Conservation (phyloP, 768 basidiomycete species). For the Epithele typhae region DNA sequence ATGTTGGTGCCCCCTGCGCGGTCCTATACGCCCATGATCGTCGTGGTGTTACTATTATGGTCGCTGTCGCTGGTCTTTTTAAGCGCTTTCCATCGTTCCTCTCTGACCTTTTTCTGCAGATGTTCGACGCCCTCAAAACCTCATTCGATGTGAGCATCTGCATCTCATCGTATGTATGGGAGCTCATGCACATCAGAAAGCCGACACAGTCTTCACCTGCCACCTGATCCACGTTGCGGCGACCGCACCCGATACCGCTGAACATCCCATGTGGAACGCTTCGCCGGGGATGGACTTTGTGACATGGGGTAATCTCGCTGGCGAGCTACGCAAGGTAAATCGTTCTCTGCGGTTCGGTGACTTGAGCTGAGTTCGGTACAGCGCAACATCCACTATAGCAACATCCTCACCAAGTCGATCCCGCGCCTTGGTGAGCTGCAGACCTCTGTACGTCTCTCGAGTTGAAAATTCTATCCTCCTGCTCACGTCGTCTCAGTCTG, state of each 20-base stretch:
- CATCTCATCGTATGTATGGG: neutral
- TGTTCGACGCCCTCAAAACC: slow-evolving; percentile 33
- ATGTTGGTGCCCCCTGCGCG: too few species aligned
- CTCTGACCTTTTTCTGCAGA: slow-evolving; percentile 25
- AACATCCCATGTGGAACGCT: slow-evolving; percentile 52
- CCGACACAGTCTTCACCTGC: neutral
- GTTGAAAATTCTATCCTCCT: neutral
- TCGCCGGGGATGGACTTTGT: slow-evolving; percentile 23
- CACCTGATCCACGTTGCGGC: slow-evolving; percentile 58
- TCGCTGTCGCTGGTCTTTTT: too few species aligned
- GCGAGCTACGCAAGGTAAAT: slow-evolving; percentile 63
- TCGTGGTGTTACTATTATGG: too few species aligned
- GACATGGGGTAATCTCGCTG: slow-evolving; percentile 58
- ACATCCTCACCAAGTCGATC: slow-evolving; percentile 43
- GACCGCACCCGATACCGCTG: slow-evolving; percentile 48
- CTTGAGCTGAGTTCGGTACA: slow-evolving; percentile 21
- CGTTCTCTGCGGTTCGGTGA: neutral
- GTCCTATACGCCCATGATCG: too few species aligned
- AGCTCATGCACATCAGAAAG: slow-evolving; percentile 7
- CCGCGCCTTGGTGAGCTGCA: slow-evolving; percentile 50
- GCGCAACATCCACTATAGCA: slow-evolving; percentile 57
- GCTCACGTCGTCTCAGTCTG: slow-evolving; percentile 26
- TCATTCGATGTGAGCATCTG: slow-evolving; percentile 3
- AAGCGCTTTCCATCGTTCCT: too few species aligned
- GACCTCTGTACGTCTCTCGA: slow-evolving; percentile 35